These are phyloP conservation scores for Trichoderma citrinoviride DNA, from an alignment of 2,329 filamentous ascomycete genomes.

Conservation along the genomic window DNA sequence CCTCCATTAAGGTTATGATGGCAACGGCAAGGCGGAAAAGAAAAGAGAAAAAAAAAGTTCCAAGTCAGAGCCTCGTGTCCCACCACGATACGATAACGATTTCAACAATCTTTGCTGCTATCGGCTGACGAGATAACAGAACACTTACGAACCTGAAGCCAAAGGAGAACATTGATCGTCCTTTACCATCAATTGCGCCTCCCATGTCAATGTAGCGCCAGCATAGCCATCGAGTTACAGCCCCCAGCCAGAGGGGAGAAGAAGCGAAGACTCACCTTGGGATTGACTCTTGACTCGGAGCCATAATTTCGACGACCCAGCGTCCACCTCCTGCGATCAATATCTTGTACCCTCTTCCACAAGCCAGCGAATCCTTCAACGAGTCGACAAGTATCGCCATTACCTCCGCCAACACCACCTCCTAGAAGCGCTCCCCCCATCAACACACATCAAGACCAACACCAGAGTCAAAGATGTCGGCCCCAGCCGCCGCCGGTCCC, in stretches of 20 bases:
- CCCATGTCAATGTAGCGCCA: slow-evolving; percentile 6
- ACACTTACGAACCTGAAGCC: neutral
- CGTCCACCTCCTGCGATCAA: neutral
- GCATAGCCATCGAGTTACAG: neutral
- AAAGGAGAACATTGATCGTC: neutral
- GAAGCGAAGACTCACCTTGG: too few relatives aligned
- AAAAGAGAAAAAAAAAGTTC: neutral
- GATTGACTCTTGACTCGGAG: neutral
- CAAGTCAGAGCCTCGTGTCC: slow-evolving; percentile 13
- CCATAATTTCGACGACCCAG: neutral
- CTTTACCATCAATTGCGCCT: neutral
- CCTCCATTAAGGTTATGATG: neutral
- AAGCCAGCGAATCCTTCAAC: neutral
- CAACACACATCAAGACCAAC: neutral
- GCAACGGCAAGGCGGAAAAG: neutral
- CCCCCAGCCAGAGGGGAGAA: slow-evolving; percentile 1
- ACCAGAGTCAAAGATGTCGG: slow-evolving; percentile 28
- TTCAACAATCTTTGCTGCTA: neutral
- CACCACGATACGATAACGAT: slow-evolving; percentile 9
- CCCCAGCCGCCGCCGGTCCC: slow-evolving; percentile 28
- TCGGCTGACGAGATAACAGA: slow-evolving; percentile 2
- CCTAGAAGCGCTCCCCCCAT: too few relatives aligned
- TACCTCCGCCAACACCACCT: too few relatives aligned
- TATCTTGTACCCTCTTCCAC: neutral
- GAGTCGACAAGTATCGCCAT: neutral